Conservation (phyloP, 2,329 filamentous ascomycete species). For the Gnomoniopsis sp. region DNA sequence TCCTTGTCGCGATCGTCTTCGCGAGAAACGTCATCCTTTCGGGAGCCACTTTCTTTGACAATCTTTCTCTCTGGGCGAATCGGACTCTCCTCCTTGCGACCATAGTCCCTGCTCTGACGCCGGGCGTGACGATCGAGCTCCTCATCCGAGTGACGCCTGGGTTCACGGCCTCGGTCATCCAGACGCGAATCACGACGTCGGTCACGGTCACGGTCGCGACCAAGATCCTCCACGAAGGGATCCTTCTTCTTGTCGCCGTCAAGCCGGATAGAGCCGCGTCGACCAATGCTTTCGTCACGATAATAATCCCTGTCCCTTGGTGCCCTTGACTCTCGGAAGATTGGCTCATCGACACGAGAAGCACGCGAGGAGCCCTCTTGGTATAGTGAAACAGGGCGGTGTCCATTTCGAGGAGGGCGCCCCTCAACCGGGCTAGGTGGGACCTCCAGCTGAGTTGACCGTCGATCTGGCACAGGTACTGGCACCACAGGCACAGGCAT, state of each 20-base stretch:
- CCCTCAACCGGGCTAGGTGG: slow-evolving; percentile 33
- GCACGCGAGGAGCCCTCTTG: slow-evolving; percentile 45
- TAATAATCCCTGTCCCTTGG: slow-evolving; percentile 38
- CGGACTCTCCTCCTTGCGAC: slow-evolving; percentile 14
- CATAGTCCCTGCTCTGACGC: slow-evolving; percentile 11
- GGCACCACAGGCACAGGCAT: slow-evolving; percentile 40
- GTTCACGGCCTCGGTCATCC: slow-evolving; percentile 24
- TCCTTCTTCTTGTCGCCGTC: slow-evolving; percentile 31
- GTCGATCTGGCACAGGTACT: slow-evolving; percentile 36
- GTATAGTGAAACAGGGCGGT: slow-evolving; percentile 49
- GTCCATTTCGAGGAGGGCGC: slow-evolving; percentile 28
- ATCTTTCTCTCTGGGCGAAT: slow-evolving; percentile 20
- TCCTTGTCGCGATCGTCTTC: slow-evolving; percentile 38
- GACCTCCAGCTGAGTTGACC: slow-evolving; percentile 29
- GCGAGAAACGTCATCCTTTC: slow-evolving; percentile 23
- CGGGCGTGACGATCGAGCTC: slow-evolving; percentile 23
- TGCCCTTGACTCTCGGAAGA: slow-evolving; percentile 40
- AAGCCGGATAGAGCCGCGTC: slow-evolving; percentile 52
- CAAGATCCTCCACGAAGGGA: slow-evolving; percentile 32
- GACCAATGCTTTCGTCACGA: slow-evolving; percentile 42
- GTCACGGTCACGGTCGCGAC: slow-evolving; percentile 18
- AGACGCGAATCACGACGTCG: slow-evolving; percentile 20
- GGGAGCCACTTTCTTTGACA: slow-evolving; percentile 10
- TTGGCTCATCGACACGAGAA: slow-evolving; percentile 44
- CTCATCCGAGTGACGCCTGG: slow-evolving; percentile 26